These are phyloP conservation scores for Lignosus rhinocerotis DNA, from an alignment of 1,284 basidiomycete species.

Conservation along the genomic window DNA sequence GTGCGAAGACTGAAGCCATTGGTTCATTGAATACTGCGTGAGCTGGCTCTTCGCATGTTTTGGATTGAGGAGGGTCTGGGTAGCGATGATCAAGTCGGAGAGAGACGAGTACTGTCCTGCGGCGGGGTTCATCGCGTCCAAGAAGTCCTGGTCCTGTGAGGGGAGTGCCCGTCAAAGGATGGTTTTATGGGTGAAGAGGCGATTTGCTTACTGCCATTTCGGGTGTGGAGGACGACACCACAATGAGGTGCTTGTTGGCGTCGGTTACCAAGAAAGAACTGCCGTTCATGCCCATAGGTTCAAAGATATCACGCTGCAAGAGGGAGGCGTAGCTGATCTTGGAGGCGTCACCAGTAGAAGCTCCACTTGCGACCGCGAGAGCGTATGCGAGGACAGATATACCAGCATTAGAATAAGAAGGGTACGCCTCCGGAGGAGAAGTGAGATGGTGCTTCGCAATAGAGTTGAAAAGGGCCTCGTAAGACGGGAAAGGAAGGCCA, in stretches of 20 bases:
- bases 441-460: constrained; percentile 40
- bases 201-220: constrained; percentile 21
- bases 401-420: constrained; percentile 52
- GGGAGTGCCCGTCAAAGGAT: rapidly evolving
- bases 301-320: constrained; percentile 40
- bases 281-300: constrained; percentile 24
- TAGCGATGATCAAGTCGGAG: constrained; percentile 42
- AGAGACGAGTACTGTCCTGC: constrained; percentile 53
- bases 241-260: constrained; percentile 20
- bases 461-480: constrained; percentile 35
- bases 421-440: constrained; percentile 43
- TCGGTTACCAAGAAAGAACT: constrained; percentile 26
- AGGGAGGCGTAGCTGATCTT: constrained; percentile 42
- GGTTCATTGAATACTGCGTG: constrained; percentile 36
- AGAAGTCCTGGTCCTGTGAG: constrained; percentile 40
- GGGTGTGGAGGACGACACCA: constrained; percentile 21
- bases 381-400: constrained; percentile 42
- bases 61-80: constrained; percentile 46
- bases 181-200: too few relatives aligned
- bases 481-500: constrained; percentile 32
- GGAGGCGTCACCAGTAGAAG: constrained; percentile 25
- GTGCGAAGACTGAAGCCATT: constrained; percentile 46
- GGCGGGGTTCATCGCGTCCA: constrained; percentile 42
- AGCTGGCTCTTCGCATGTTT: constrained; percentile 37
- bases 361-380: constrained; percentile 42